phyloP scores from a whole-genome alignment of 1,284 basidiomycete genomes.

The Rhizopogon parksii region DNA sequence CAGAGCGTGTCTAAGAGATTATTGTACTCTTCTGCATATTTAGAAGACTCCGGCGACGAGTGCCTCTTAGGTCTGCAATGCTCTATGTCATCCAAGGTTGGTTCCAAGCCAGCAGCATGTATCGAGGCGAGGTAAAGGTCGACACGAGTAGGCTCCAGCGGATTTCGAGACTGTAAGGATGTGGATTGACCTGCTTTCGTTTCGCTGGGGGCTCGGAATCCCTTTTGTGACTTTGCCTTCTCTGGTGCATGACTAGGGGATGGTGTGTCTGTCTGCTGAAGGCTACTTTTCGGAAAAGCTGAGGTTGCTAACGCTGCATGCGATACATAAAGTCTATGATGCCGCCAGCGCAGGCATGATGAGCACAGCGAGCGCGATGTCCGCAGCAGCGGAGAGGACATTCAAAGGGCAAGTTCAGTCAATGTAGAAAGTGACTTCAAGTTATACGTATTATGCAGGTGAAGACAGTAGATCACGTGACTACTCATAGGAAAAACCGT shows the following conservation, averaged over 20 bases:
- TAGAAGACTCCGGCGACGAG: conserved; percentile 32
- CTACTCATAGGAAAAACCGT: not conserved
- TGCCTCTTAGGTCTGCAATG: conserved; percentile 37
- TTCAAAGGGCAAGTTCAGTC: conserved; percentile 11
- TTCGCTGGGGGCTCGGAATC: not conserved
- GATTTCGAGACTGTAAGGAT: conserved; percentile 13
- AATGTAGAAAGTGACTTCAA: too few relatives aligned
- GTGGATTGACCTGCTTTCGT: conserved; percentile 3
- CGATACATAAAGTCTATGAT: conserved; percentile 24
- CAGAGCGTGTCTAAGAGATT: conserved; percentile 43
- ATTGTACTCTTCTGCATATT: conserved; percentile 50
- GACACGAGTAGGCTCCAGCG: conserved; percentile 38
- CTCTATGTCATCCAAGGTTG: conserved; percentile 52
- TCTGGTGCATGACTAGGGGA: not conserved
- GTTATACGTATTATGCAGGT: conserved; percentile 13
- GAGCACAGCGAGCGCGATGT: conserved; percentile 18
- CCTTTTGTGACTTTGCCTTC: not conserved
- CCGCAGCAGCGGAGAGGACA: conserved; percentile 28
- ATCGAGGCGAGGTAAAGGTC: conserved; percentile 51
- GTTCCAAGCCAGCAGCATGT: conserved; percentile 35
- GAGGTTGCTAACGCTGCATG: conserved; percentile 18
- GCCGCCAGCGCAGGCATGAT: conserved; percentile 14
- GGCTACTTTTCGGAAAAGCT: conserved; percentile 1
- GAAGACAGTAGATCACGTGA: conserved; percentile 6
- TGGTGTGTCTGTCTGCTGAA: conserved; percentile 9